These are phyloP conservation scores for Petasospora fabianii DNA, from an alignment of 1,139 yeast genomes.

Conservation along the genomic window DNA sequence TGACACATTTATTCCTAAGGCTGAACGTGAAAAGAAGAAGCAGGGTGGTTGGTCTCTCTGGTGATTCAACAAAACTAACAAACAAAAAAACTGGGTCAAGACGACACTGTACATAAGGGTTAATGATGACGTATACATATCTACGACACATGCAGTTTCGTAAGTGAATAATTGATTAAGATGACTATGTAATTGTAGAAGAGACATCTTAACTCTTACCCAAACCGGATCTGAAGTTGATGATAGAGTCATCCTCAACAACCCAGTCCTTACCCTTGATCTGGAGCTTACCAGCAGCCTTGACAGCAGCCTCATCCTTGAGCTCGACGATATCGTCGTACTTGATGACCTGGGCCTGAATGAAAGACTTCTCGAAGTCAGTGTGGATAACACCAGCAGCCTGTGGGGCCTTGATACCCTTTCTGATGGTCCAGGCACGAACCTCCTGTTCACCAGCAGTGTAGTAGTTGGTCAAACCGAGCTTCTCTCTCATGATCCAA, in stretches of 20 bases:
- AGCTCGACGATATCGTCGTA: conserved; percentile 78
- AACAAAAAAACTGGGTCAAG: no score
- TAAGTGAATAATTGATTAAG: no score
- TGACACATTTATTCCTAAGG: conserved; percentile 69
- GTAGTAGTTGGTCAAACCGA: conserved; percentile 79
- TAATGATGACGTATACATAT: neutral
- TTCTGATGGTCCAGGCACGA: conserved; percentile 87
- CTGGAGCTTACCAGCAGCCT: conserved; percentile 88
- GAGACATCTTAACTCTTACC: conserved; percentile 52
- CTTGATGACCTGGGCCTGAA: conserved; percentile 80
- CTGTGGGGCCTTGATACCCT: conserved; percentile 80
- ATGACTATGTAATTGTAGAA: neutral
- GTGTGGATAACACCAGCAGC: conserved; percentile 88
- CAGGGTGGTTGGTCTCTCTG: conserved; percentile 52
- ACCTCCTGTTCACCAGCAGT: conserved; percentile 85
- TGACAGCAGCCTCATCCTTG: conserved; percentile 81
- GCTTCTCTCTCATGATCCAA: conserved; percentile 75
- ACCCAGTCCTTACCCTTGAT: conserved; percentile 97
- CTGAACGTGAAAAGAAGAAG: conserved; percentile 55
- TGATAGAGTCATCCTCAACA: conserved; percentile 88
- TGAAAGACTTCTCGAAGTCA: conserved; percentile 74
- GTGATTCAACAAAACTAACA: no score
- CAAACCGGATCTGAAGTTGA: conserved; percentile 94
- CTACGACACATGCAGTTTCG: no score
- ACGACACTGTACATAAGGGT: conserved; percentile 1